Percentiles rank a stretch among this genome's conserved stretches.
These are phyloP conservation scores for Calycina herbarum DNA, from an alignment of 2,329 filamentous ascomycete genomes.

Conservation along the genomic window DNA sequence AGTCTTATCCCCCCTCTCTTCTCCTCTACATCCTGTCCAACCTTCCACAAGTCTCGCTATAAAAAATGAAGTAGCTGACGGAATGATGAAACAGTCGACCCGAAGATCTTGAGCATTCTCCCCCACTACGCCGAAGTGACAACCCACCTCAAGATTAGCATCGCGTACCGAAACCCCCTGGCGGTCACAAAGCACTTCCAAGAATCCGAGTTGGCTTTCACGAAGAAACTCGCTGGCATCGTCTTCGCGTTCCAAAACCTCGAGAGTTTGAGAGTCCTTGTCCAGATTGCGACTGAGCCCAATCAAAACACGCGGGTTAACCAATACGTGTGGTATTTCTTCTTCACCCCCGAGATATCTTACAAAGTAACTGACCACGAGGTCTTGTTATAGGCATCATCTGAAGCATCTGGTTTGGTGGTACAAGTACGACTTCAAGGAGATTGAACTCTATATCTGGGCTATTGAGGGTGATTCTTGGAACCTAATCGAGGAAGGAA, in stretches of 20 bases:
- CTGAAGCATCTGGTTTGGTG: background rate
- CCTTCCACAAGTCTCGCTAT: background rate
- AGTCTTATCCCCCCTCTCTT: background rate
- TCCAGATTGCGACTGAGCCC: background rate
- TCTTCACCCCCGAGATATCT: too few relatives aligned
- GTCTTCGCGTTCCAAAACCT: background rate
- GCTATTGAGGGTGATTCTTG: background rate
- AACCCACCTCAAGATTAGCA: background rate
- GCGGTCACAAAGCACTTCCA: background rate
- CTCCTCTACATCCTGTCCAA: too few relatives aligned
- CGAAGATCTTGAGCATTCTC: background rate
- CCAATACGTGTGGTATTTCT: background rate
- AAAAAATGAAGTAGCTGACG: too few relatives aligned
- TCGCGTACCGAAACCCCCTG: background rate
- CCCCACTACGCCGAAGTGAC: background rate
- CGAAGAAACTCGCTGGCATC: background rate
- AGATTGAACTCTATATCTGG: background rate
- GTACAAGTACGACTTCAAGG: background rate
- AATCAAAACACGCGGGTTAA: background rate
- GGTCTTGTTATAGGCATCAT: background rate
- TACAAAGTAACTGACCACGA: too few relatives aligned
- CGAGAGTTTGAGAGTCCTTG: background rate
- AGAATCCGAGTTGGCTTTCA: background rate
- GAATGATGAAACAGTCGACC: background rate
- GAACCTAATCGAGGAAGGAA: background rate